These are phyloP conservation scores for Peronospora farinosa DNA, from an alignment of 352 stramenopile species.

Conservation along the genomic window DNA sequence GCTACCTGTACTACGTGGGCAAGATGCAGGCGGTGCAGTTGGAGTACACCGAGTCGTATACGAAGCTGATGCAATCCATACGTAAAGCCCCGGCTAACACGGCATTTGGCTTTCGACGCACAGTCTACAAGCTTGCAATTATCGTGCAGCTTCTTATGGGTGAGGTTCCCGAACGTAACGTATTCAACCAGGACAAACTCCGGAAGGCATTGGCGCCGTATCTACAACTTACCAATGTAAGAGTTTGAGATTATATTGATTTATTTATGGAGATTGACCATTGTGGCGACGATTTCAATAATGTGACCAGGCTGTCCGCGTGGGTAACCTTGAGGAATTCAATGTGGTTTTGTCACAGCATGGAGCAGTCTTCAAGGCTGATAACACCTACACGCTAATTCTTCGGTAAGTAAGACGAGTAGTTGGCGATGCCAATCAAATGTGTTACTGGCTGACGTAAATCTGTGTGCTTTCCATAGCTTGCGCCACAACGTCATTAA, in stretches of 20 bases:
- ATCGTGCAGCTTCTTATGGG: constrained; percentile 98
- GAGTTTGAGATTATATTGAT: constrained; percentile 1
- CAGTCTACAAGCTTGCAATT: constrained; percentile 93
- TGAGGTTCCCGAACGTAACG: constrained; percentile 92
- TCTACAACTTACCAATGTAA: constrained; percentile 91
- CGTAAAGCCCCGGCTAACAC: constrained; percentile 95
- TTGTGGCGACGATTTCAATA: constrained; percentile 7
- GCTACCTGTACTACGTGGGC: constrained; percentile 95
- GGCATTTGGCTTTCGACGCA: constrained; percentile 92
- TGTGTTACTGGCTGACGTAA: constrained; percentile 3
- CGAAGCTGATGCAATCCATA: constrained; percentile 93
- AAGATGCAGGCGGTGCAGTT: constrained; percentile 95
- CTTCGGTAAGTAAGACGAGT: constrained; percentile 53
- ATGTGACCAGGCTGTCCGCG: constrained; percentile 85
- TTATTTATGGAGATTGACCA: not conserved
- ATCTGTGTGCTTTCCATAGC: constrained; percentile 21
- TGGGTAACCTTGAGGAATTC: constrained; percentile 94
- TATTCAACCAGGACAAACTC: constrained; percentile 91
- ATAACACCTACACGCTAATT: constrained; percentile 96
- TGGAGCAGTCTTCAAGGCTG: constrained; percentile 80
- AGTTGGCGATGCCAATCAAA: not conserved
- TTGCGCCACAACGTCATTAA: constrained; percentile 98
- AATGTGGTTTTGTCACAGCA: constrained; percentile 86
- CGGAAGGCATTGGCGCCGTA: constrained; percentile 89
- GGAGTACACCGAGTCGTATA: constrained; percentile 96